These are phyloP conservation scores for Pleurostoma richardsiae DNA, from an alignment of 2,329 filamentous ascomycete species.

Conservation along the genomic window DNA sequence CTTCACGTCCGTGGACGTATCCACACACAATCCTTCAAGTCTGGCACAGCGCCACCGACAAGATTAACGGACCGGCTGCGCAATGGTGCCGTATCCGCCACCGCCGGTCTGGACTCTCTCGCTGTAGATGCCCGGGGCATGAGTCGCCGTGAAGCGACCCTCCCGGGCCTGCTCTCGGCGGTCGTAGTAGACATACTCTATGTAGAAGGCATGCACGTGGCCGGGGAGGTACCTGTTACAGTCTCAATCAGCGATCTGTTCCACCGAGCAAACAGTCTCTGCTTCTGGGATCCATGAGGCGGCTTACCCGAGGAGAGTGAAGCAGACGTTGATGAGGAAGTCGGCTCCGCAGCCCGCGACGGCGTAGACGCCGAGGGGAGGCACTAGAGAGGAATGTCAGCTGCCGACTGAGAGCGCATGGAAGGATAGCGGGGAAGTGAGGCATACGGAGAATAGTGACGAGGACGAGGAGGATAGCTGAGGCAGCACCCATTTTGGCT, in stretches of 20 bases:
- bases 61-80: conserved; percentile 16
- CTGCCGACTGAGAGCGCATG: background rate
- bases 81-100: conserved; percentile 54
- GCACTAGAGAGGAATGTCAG: conserved; percentile 42
- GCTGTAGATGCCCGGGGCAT: conserved; percentile 67
- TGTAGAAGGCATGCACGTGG: conserved; percentile 74
- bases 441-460: conserved; percentile 47
- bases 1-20: too few species aligned
- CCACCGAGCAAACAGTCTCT: background rate
- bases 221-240: conserved; percentile 63
- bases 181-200: conserved; percentile 80
- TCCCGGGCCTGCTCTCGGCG: conserved; percentile 58
- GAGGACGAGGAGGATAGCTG: conserved; percentile 43
- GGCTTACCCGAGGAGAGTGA: conserved; percentile 58
- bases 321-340: conserved; percentile 60
- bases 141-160: conserved; percentile 47
- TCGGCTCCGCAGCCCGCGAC: conserved; percentile 63
- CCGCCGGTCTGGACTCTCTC: conserved; percentile 70
- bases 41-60: too few species aligned
- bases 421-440: conserved; percentile 2
- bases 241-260: background rate
- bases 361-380: conserved; percentile 58
- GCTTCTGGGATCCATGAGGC: background rate
- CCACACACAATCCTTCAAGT: too few species aligned
- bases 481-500: conserved; percentile 41